A percentile compares a stretch with the other conserved stretches of the same genome.
Conservation (phyloP, 2,329 filamentous ascomycete genomes). For the Cryphonectria nitschkei region DNA sequence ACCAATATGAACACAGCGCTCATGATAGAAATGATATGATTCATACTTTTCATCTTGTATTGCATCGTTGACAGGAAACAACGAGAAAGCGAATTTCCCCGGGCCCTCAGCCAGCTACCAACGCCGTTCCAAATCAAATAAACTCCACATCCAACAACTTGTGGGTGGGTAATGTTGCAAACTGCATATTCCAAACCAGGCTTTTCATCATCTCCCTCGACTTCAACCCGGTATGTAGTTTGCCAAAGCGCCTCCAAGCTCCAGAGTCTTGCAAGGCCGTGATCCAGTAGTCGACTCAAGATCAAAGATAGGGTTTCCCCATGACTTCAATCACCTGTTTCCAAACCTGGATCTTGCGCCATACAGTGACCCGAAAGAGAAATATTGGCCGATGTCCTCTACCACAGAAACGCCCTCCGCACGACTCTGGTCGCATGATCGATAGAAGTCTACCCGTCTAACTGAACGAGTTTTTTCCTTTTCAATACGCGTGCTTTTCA, state of each 20-base stretch:
- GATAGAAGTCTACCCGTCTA: neutral
- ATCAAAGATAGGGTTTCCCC: slow-evolving; percentile 4
- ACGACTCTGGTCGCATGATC: too few species aligned
- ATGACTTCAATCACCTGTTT: neutral
- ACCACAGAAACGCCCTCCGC: neutral
- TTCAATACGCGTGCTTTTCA: neutral
- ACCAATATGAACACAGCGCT: neutral
- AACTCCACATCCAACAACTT: slow-evolving; percentile 5
- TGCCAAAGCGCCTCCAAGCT: neutral
- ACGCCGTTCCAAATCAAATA: neutral
- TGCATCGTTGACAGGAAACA: neutral
- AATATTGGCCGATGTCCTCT: neutral
- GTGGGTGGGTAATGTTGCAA: neutral
- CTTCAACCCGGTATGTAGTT: neutral
- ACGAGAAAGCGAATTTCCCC: neutral
- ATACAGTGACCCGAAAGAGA: neutral
- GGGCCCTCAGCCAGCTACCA: neutral
- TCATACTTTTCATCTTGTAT: neutral
- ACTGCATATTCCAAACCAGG: neutral
- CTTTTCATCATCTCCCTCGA: neutral
- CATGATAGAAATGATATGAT: neutral
- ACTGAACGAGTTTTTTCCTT: neutral
- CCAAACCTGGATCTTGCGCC: neutral
- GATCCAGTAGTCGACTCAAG: neutral
- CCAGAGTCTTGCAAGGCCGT: neutral